Base-by-base conservation (phyloP, 139 green algal genomes). In the Volvox africanus region DNA sequence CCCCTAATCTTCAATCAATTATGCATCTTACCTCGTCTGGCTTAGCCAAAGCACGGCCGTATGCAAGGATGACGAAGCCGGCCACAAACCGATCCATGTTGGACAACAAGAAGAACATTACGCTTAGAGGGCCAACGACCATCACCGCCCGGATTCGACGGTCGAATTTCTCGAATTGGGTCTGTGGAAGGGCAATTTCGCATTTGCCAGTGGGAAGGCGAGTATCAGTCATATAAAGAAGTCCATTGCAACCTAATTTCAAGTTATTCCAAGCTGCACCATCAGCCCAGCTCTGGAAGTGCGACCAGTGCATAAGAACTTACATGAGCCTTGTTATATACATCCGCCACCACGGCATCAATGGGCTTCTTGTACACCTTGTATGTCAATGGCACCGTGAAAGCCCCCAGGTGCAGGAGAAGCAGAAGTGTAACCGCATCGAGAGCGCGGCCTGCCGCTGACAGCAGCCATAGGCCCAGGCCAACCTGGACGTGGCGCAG, bases 341-440 rank as follows among this genome's bases (percentile, higher is more conserved):
- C 76, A 62, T 91, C 87, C 0, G 28, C 32, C 2, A 79, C 17
- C 0, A 79, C 18, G 32, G 20, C 11, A 75, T 91, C 76, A 5
- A 91, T 33, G 32, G 50, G 73, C 0, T 36, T 69, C 76, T 91
- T 81, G 32, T 80, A 28, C 22, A 30, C 6, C 33, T 50, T 68
- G 87, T 91, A 91, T 13, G 61, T 35, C 61, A 83, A 33, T 55
- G 87, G 87, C 61, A 91, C 1, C 1, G 61, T 86, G 87, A 91
- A 91, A 33, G 87, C 76, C 61, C 76, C 87, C 87, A 91, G 55
- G 87, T 91, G 87, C 55, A 91, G 87, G 55, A 91, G 76, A 76
- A 91, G 76, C 87, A 91, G 61, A 76, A 91, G 76, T 32, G 87
- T 91, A 30, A 91, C 87, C 18, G 61, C 77, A 61, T 79, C 33